Evolutionary conservation across 2,329 filamentous ascomycete genomes (phyloP).

Genomic region (Parastagonospora nodorum): DNA sequence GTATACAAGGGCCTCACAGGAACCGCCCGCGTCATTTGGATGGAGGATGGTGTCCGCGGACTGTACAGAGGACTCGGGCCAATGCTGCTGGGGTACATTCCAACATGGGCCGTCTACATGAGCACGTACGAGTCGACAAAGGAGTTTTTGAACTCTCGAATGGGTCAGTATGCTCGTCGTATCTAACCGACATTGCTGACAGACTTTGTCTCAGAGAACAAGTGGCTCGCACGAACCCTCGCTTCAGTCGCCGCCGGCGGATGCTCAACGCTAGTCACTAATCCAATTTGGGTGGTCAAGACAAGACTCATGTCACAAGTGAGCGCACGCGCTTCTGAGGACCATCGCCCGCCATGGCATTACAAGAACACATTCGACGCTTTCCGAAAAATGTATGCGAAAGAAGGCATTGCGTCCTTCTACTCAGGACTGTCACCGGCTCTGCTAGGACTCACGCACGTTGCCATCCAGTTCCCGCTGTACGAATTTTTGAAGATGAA

Average conservation of each 20-base stretch:
- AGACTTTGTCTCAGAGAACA: conserved; percentile 60
- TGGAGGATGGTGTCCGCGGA: conserved; percentile 83
- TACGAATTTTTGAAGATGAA: conserved; percentile 92
- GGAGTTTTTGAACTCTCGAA: conserved; percentile 69
- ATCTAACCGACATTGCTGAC: conserved; percentile 14
- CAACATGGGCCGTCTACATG: conserved; percentile 98
- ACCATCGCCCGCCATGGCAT: conserved; percentile 77
- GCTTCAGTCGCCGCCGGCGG: conserved; percentile 90
- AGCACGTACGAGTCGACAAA: conserved; percentile 94
- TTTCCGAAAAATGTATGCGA: conserved; percentile 91
- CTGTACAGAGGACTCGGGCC: conserved; percentile 93
- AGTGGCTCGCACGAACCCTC: conserved; percentile 79
- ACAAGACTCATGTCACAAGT: conserved; percentile 96
- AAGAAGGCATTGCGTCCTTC: conserved; percentile 86
- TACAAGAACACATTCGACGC: conserved; percentile 90
- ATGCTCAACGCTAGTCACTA: conserved; percentile 91
- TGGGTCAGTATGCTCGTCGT: conserved; percentile 48
- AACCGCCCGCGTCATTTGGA: conserved; percentile 83
- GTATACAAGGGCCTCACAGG: conserved; percentile 87
- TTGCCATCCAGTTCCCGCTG: conserved; percentile 94
- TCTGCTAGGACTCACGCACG: conserved; percentile 87
- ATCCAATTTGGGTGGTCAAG: conserved; percentile 99
- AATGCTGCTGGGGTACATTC: conserved; percentile 92
- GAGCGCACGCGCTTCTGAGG: conserved; percentile 59
- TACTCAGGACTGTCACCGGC: conserved; percentile 95